Percentiles rank a stretch among this genome's conserved stretches.
Evolutionary conservation across 2,329 filamentous ascomycete genomes (phyloP).

Genomic region (Cercospora nicotianae): DNA sequence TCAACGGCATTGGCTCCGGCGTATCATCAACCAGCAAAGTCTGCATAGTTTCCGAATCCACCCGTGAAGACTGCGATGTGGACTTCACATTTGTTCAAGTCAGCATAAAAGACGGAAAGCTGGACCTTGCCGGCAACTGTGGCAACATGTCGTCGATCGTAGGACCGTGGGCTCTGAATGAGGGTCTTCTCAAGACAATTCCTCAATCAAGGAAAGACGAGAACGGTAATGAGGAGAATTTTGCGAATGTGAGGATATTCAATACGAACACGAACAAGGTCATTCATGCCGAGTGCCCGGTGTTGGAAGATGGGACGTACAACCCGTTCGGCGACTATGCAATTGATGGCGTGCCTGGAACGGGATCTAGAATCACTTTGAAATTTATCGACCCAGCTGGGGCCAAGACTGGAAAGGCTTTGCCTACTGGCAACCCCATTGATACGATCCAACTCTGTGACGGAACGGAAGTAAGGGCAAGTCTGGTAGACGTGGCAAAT

Average conservation of each 20-base stretch:
- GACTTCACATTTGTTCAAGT: conserved; percentile 72
- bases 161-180: conserved; percentile 64
- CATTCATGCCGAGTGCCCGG: conserved; percentile 59
- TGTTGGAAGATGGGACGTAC: conserved; percentile 49
- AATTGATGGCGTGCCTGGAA: conserved; percentile 65
- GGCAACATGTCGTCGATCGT: conserved; percentile 72
- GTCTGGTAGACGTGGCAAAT: conserved; percentile 64
- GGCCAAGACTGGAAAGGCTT: conserved; percentile 61
- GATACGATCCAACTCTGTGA: conserved; percentile 48
- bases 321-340: conserved; percentile 53
- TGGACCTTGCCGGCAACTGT: conserved; percentile 71
- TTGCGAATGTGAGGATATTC: conserved; percentile 58
- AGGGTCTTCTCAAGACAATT: conserved; percentile 47
- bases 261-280: conserved; percentile 73
- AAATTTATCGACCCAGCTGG: conserved; percentile 63
- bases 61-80: conserved; percentile 55
- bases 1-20: conserved; percentile 70
- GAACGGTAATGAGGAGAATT: conserved; percentile 8
- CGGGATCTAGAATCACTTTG: conserved; percentile 57
- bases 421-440: conserved; percentile 59
- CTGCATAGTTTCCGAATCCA: conserved; percentile 61
- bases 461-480: conserved; percentile 50
- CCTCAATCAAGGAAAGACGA: conserved; percentile 36
- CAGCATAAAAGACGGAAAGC: conserved; percentile 59
- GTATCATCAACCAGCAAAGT: conserved; percentile 70